A percentile compares a stretch with the other conserved stretches of the same genome.
These are phyloP conservation scores for Oryza coarctata DNA, from an alignment of 176 grass and related monocot genomes.

Conservation along the genomic window DNA sequence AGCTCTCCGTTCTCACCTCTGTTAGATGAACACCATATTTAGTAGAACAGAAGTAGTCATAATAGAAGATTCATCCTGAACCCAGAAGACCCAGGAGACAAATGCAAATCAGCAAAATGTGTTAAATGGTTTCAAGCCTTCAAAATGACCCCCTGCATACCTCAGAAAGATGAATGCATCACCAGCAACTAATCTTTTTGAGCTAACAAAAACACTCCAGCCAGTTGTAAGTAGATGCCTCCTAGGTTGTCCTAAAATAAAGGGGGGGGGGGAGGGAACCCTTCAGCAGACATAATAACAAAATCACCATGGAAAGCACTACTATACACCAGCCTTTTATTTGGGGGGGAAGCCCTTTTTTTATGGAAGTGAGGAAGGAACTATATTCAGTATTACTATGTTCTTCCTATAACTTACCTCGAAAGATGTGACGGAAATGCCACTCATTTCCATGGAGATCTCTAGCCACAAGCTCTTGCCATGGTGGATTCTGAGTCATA, in stretches of 20 bases:
- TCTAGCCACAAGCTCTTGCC: slow-evolving; percentile 74
- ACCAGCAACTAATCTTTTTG: slow-evolving; percentile 84
- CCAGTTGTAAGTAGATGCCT: slow-evolving; percentile 90
- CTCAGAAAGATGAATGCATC: slow-evolving; percentile 93
- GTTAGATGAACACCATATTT: slow-evolving; percentile 16
- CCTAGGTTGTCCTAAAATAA: slow-evolving; percentile 70
- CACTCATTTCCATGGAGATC: slow-evolving; percentile 84
- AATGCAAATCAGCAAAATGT: background rate
- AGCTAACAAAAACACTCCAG: slow-evolving; percentile 95
- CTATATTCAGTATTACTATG: background rate
- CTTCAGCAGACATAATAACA: background rate
- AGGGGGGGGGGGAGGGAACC: background rate
- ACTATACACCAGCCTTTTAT: background rate
- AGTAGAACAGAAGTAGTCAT: slow-evolving; percentile 1
- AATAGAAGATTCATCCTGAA: slow-evolving; percentile 7
- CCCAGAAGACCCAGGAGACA: slow-evolving; percentile 13
- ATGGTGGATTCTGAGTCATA: slow-evolving; percentile 75
- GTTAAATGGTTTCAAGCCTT: background rate
- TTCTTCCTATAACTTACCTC: slow-evolving; percentile 41
- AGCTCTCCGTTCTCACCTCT: slow-evolving; percentile 82
- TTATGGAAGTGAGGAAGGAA: background rate
- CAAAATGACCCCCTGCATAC: slow-evolving; percentile 29
- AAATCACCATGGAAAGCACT: background rate
- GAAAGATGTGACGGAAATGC: slow-evolving; percentile 92
- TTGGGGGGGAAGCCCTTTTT: background rate